Evolutionary conservation across 345 rosid genomes (phyloP), one percentile per base, ranked within the genome.

Genomic region (Camelina laxa): DNA sequence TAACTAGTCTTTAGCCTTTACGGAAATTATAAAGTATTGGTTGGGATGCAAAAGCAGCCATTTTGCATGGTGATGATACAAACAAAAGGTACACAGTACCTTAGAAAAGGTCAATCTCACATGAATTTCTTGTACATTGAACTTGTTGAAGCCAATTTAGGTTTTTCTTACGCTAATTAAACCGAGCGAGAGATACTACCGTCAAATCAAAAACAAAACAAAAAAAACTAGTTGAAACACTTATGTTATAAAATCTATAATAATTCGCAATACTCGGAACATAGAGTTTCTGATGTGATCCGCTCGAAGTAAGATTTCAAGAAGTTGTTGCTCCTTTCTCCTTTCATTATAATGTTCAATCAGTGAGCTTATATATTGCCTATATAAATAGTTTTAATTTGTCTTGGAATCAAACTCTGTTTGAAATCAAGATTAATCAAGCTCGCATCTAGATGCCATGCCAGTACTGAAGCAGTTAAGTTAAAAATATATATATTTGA

Each of bases 1-100:
- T 66, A 64, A 45, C 9, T 74, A 57, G 73, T 27, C 20, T 58
- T n/a, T 67, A 75, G 74, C 63, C 79, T 75, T 75, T 75, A 51
- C 4, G 39, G 69, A 75, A 60, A 67, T 41, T 56, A 67, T 75
- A 50, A 67, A 75, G 44, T 27, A 75, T 67, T 75, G 61, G 47
- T 15, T 67, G 54, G 21, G 73, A 67, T 39, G 55, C 62, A 59
- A 67, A 67, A 49, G 73, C 53, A 75, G 61, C 68, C 69, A 53
- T 60, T 67, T 67, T 75, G 79, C 69, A 75, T 75, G 79, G 69
- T 20, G 48, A 50, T 20, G 48, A 50, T 60, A 41, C 60, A 60
- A 53, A 67, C 38, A 39, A 75, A 60, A 60, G 55, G 49, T 60
- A 75, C 57, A 50, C 57, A 50, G 48, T 75, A 41, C 31, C 48